These are phyloP conservation scores for Firmiana major DNA, from an alignment of 345 rosid genomes.

Conservation along the genomic window DNA sequence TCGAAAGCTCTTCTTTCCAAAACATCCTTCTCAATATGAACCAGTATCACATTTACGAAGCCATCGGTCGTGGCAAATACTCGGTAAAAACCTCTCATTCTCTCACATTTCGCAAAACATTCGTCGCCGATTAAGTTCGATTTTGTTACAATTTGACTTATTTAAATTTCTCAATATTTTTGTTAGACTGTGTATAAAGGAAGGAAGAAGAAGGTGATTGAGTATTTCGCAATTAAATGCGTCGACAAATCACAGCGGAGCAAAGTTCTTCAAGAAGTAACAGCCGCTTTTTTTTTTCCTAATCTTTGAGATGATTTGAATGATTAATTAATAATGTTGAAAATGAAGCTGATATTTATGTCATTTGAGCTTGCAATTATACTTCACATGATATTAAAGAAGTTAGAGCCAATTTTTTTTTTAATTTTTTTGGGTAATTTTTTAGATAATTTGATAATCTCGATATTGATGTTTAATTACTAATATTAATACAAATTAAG, in stretches of 20 bases:
- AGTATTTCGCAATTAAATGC: slow-evolving; percentile 88
- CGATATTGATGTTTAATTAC: no score
- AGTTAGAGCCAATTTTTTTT: no score
- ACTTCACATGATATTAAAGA: no score
- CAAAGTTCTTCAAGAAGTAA: slow-evolving; percentile 93
- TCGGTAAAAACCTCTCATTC: slow-evolving; percentile 46
- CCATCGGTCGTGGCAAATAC: slow-evolving; percentile 91
- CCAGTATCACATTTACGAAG: slow-evolving; percentile 86
- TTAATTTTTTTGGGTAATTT: no score
- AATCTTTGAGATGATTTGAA: not conserved
- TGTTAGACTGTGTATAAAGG: slow-evolving; percentile 81
- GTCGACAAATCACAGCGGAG: slow-evolving; percentile 82
- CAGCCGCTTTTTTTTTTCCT: slow-evolving; percentile 5
- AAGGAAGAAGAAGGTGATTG: slow-evolving; percentile 93
- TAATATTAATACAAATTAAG: no score
- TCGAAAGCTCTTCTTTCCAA: not conserved
- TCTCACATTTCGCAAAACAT: not conserved
- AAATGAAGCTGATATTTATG: not conserved
- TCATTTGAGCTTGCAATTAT: not conserved
- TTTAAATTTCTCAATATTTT: not conserved
- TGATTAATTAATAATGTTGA: not conserved
- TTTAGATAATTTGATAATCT: no score
- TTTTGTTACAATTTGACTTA: not conserved
- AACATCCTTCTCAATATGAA: slow-evolving; percentile 40
- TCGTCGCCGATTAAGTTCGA: not conserved